Base-by-base conservation (phyloP, 2,329 filamentous ascomycete genomes). In the Talaromyces rugulosus region DNA sequence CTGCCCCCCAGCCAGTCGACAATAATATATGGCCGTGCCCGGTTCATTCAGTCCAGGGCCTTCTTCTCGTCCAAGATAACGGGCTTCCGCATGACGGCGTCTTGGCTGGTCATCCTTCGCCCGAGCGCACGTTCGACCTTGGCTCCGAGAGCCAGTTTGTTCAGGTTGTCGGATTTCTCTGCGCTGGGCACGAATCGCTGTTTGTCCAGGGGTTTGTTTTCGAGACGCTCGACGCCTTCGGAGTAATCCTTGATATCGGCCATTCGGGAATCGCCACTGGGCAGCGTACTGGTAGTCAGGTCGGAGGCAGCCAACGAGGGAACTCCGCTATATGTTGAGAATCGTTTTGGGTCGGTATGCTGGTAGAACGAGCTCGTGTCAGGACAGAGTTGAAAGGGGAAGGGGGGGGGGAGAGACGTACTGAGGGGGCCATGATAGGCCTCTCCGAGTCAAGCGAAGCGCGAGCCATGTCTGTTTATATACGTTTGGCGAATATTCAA, bases 51-150 rank as follows among this genome's bases (percentile, higher is more conserved):
- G 23, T 61, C 62, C 56, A 63, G 18, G n/a, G 62, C 62, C 65
- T 68, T 62, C 67, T 80, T 80, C 68, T 78, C 78, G 52, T 68
- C 74, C 63, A 78, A 62, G 16, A 47, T 36, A 33, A 78, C 79
- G 33, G 79, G 85, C 66, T 89, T 87, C 33, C 95, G 93, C 75
- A 91, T 88, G 56, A 78, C 72, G 67, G 93, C 93, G 71, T 97
- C 93, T 77, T 97, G 93, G 68, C 90, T 81, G 31, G 86, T 89
- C 92, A 96, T 95, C 71, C 93, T 86, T 67, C 92, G 85, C 68
- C 89, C 89, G 60, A 97, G 85, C 27, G 93, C 92, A 64, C 93
- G 87, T 75, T 96, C 92, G 47, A 96, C 85, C 80, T 96, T 96
- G 64, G 92, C 92, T 55, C 92, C 90, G 58, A 96, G 85, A 42